phyloP scores from a whole-genome alignment of 2,329 filamentous ascomycete genomes.

The Hymenoscyphus fraxineus region DNA sequence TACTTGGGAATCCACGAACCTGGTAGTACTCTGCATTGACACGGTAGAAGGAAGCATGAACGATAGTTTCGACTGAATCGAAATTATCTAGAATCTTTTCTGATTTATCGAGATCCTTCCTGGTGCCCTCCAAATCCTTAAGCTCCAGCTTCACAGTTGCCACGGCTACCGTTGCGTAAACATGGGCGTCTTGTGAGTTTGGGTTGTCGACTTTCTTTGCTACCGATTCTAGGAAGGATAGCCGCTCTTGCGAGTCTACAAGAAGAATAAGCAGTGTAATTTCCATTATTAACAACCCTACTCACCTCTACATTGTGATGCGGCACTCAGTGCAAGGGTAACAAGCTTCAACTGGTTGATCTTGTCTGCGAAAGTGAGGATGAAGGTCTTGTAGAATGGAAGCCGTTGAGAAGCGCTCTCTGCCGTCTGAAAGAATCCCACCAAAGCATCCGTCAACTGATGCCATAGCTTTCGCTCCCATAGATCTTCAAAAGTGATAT shows the following conservation, averaged over 20 bases:
- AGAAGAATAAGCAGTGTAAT: conserved; percentile 16
- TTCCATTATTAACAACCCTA: not conserved
- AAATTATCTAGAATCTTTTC: conserved; percentile 87
- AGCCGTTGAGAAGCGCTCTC: conserved; percentile 81
- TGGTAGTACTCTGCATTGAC: conserved; percentile 95
- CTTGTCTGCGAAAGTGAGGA: conserved; percentile 94
- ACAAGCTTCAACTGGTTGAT: conserved; percentile 99
- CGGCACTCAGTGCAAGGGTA: conserved; percentile 80
- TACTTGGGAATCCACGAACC: conserved; percentile 39
- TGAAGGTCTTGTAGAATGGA: conserved; percentile 88
- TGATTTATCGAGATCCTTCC: conserved; percentile 80
- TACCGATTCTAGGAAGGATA: conserved; percentile 78
- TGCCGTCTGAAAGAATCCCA: conserved; percentile 81
- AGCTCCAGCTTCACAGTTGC: conserved; percentile 82
- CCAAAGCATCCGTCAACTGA: conserved; percentile 85
- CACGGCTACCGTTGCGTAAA: conserved; percentile 88
- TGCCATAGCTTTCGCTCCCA: conserved; percentile 99
- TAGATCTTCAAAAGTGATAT: conserved; percentile 89
- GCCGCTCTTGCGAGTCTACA: conserved; percentile 78
- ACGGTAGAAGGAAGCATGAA: conserved; percentile 94
- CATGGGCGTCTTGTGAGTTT: conserved; percentile 89
- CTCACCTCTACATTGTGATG: conserved; percentile 75
- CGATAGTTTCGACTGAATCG: conserved; percentile 90
- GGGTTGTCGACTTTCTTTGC: conserved; percentile 87
- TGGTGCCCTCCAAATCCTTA: conserved; percentile 73